Percentiles rank a stretch among this genome's conserved stretches.
These are phyloP conservation scores for Cordyceps cicadae DNA, from an alignment of 2,329 filamentous ascomycete species.

Conservation along the genomic window DNA sequence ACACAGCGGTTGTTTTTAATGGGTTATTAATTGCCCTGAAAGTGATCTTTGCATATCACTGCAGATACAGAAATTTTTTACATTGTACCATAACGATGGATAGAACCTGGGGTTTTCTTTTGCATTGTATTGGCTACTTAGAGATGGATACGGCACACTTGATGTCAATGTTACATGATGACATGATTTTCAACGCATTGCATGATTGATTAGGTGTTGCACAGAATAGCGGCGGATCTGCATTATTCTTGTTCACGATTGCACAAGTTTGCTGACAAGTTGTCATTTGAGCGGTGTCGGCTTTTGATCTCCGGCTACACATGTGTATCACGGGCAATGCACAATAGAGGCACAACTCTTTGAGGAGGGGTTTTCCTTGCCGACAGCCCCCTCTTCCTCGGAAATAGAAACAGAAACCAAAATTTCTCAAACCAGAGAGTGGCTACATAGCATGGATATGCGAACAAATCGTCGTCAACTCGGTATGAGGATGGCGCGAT, in stretches of 20 bases:
- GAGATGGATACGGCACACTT: neutral
- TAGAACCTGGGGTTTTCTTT: neutral
- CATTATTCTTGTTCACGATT: neutral
- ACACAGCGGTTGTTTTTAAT: neutral
- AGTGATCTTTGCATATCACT: neutral
- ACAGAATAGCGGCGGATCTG: neutral
- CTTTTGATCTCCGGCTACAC: neutral
- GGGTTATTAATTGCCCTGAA: neutral
- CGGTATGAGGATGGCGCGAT: neutral
- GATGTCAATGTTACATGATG: neutral
- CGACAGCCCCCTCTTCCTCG: neutral
- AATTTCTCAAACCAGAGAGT: neutral
- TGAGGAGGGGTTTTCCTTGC: too few species aligned
- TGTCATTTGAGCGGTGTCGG: neutral
- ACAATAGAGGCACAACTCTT: neutral
- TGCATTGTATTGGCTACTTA: neutral
- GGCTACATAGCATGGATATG: neutral
- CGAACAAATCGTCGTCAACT: too few species aligned
- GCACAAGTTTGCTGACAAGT: neutral
- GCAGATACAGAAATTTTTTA: neutral
- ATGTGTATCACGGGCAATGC: neutral
- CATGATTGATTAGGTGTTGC: too few species aligned
- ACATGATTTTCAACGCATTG: neutral
- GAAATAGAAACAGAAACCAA: neutral
- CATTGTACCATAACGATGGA: neutral